These are phyloP conservation scores for Talaromyces atroroseus DNA, from an alignment of 2,329 filamentous ascomycete species.

Conservation along the genomic window DNA sequence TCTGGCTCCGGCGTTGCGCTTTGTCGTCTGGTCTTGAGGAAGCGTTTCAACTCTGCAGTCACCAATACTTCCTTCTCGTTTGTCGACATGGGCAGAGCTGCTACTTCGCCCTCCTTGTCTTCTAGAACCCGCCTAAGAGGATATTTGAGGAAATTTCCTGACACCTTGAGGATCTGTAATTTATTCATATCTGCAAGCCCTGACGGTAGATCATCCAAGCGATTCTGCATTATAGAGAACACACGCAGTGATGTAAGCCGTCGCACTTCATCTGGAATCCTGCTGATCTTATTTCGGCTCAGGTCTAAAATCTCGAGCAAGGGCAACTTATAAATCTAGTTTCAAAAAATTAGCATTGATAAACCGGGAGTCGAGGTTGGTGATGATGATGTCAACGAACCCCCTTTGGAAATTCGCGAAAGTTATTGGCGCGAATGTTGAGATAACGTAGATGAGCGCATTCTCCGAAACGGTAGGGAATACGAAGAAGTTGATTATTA, in stretches of 20 bases:
- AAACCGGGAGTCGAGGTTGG: not conserved
- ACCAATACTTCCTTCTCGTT: conserved; percentile 57
- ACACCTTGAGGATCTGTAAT: conserved; percentile 80
- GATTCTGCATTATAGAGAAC: conserved; percentile 79
- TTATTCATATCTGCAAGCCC: conserved; percentile 87
- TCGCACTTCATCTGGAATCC: conserved; percentile 71
- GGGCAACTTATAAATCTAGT: conserved; percentile 74
- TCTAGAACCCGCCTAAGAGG: conserved; percentile 67
- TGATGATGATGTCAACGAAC: conserved; percentile 41
- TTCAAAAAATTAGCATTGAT: conserved; percentile 21
- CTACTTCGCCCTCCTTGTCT: conserved; percentile 60
- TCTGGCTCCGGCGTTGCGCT: conserved; percentile 39
- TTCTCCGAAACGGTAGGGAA: conserved; percentile 44
- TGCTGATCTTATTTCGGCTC: conserved; percentile 75
- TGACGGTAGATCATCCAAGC: conserved; percentile 75
- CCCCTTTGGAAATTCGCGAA: conserved; percentile 58
- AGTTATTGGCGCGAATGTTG: conserved; percentile 46
- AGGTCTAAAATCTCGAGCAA: conserved; percentile 90
- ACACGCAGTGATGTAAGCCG: conserved; percentile 83
- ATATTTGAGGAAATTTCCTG: conserved; percentile 79
- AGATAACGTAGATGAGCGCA: conserved; percentile 47
- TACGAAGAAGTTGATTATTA: conserved; percentile 47
- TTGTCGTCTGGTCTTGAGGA: conserved; percentile 46
- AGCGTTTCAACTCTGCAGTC: conserved; percentile 56
- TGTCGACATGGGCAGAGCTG: conserved; percentile 48